Conservation (phyloP, 164 flowering plant genomes). For the Chloranthus sessilifolius region DNA sequence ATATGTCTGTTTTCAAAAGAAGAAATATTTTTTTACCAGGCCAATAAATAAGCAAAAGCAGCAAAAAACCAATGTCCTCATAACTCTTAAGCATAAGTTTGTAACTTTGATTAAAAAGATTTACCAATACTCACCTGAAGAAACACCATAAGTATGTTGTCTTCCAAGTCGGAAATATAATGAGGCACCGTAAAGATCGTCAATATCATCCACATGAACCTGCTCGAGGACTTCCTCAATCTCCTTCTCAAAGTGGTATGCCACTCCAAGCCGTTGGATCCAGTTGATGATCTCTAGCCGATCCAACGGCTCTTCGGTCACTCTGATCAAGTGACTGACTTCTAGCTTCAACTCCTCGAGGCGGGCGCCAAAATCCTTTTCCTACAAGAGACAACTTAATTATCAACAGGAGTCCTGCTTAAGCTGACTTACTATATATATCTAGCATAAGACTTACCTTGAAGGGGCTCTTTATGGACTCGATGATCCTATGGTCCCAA, state of each 20-base stretch:
- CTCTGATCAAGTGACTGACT: background rate
- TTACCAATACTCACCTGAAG: slow-evolving; percentile 11
- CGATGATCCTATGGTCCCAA: background rate
- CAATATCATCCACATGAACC: background rate
- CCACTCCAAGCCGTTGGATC: slow-evolving; percentile 26
- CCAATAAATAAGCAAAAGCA: too few relatives aligned
- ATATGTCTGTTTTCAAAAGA: slow-evolving; percentile 11
- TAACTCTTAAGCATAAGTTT: too few relatives aligned
- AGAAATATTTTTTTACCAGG: too few relatives aligned
- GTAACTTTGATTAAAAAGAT: too few relatives aligned
- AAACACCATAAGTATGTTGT: slow-evolving; percentile 11
- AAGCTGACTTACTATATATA: background rate
- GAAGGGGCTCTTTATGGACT: background rate
- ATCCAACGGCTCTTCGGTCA: background rate
- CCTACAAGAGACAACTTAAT: background rate
- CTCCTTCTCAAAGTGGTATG: slow-evolving; percentile 25
- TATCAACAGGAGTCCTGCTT: background rate
- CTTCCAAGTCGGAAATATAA: slow-evolving; percentile 26
- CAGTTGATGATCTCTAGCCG: slow-evolving; percentile 20
- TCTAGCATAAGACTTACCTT: too few relatives aligned
- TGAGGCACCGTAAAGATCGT: slow-evolving; percentile 16
- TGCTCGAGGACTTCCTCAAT: slow-evolving; percentile 14
- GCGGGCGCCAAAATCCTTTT: background rate
- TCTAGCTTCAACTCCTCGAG: slow-evolving; percentile 7
- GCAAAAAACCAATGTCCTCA: too few relatives aligned